Percentiles rank a stretch among this genome's conserved stretches.
These are phyloP conservation scores for Astragalus membranaceus DNA, from an alignment of 306 rosid species.

Conservation along the genomic window DNA sequence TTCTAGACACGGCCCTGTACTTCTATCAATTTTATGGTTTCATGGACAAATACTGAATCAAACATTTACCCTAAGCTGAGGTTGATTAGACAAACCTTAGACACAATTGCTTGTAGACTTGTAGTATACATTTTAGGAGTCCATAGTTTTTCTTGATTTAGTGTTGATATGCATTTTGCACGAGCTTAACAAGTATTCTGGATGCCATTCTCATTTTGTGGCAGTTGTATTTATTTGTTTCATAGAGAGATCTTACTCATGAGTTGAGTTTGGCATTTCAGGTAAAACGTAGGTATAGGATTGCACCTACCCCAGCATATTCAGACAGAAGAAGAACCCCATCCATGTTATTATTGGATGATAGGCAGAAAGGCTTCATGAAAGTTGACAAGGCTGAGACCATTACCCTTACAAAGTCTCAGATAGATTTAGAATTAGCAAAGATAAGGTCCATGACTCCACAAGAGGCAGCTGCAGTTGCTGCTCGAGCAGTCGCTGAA, in stretches of 20 bases:
- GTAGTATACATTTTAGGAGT: background rate
- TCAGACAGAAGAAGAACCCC: constrained; percentile 54
- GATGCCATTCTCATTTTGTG: constrained; percentile 11
- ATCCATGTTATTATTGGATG: constrained; percentile 37
- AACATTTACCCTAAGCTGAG: background rate
- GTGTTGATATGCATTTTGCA: background rate
- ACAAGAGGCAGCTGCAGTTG: constrained; percentile 71
- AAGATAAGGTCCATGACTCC: constrained; percentile 75
- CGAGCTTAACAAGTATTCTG: background rate
- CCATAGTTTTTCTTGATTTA: constrained; percentile 8
- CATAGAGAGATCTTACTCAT: constrained; percentile 11
- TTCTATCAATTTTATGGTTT: background rate
- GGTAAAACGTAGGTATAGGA: constrained; percentile 83
- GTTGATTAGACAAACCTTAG: background rate
- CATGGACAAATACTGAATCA: background rate
- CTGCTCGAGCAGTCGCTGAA: constrained; percentile 85
- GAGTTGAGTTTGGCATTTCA: constrained; percentile 30
- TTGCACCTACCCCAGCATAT: constrained; percentile 45
- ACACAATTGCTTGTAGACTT: background rate
- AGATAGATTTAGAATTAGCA: constrained; percentile 68
- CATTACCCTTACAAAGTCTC: constrained; percentile 44
- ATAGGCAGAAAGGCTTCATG: constrained; percentile 47
- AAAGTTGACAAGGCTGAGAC: constrained; percentile 47
- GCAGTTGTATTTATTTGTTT: constrained; percentile 1
- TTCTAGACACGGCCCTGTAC: too few species aligned